Base-by-base conservation (phyloP, 2,329 filamentous ascomycete species). In the Akanthomyces uredinophilus region DNA sequence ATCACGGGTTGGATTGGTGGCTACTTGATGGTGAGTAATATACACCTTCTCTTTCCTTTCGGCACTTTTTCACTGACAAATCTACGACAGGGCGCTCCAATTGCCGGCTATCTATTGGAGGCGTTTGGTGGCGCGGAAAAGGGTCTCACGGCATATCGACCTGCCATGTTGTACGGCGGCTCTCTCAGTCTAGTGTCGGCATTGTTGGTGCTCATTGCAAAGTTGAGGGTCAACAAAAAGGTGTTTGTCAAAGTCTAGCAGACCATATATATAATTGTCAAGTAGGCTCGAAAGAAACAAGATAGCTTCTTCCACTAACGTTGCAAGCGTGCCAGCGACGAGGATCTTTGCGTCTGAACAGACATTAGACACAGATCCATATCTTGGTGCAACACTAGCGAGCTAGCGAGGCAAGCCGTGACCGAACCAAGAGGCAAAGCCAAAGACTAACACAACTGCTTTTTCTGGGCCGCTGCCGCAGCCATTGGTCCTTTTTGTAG, bases 161-260 rank as follows among this genome's bases (percentile, higher is more conserved):
- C 84, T 0, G 84, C 84, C 1, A 87, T 87, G 71, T 85, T 83
- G 68, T 87, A 86, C 66, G 83, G 84, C 5, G 85, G 84, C 1
- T 79, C 78, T 1, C 73, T 85, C 69, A 78, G 81, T 1, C 67
- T 81, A n/a, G 74, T 69, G 2, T 77, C 81, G 1, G 76, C 79
- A 13, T 66, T 71, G 6, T 70, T 82, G 44, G 75, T 82, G 18
- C 69, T 71, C 35, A 63, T 74, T 47, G 77, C 79, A 47, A 75
- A 81, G 14, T 66, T 82, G 51, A 78, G 75, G 60, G 73, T 78
- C 29, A 78, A 75, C 64, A 71, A 66, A 55, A 74, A 68, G 32
- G 63, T 73, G 13, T 66, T 77, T 29, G 74, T 73, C 20, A 66
- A 64, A 58, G 61, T 66, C 13, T 68, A 63, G 54, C 24, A 47